Evolutionary conservation across 2,329 filamentous ascomycete species (phyloP), one percentile per base, ranked within the genome.

Genomic region (Aspergillus sp.): DNA sequence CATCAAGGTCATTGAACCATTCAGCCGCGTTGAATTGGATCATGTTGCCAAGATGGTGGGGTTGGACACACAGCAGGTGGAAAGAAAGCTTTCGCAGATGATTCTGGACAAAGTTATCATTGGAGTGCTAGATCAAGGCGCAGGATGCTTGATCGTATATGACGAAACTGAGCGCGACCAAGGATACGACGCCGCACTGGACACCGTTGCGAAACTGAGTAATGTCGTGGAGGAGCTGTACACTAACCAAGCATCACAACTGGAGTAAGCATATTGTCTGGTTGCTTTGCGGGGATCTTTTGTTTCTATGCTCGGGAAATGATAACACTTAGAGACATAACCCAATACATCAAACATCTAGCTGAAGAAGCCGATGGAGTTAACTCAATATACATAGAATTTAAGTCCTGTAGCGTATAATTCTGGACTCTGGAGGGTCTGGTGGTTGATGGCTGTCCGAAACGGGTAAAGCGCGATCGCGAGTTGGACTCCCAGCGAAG

Each of bases 1-100:
- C 43, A 96, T 98, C 84, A 98, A 99, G 83, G 95, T 99, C 62
- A 99, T 99, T 73, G 95, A 99, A 83, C 95, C 95, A 21, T 99
- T 98, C 80, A 96, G 91, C 70, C 87, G 93, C 62, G 95, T 99
- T 54, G 95, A 99, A 79, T 96, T 99, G 69, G 90, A 89, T 68
- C 95, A 99, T 75, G 91, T 99, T 69, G 93, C 95, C 66, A 92
- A 95, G 82, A 96, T 98, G 89, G 95, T 99, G 52, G 93, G 93
- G 40, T 83, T 99, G 62, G 95, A 98, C 75, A 96, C 91, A 25
- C 89, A 91, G 76, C 93, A 98, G 80, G 95, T 99, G 59, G 96
- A 99, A 85, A 87, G 93, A 68, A 99, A 99, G 84, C 84, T 99
- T 63, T 96, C 91, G 46, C 96, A 99, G 83, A 99, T 99, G 96